Conservation (phyloP, 2,329 filamentous ascomycete genomes). For the Rhynchosporium graminicola region DNA sequence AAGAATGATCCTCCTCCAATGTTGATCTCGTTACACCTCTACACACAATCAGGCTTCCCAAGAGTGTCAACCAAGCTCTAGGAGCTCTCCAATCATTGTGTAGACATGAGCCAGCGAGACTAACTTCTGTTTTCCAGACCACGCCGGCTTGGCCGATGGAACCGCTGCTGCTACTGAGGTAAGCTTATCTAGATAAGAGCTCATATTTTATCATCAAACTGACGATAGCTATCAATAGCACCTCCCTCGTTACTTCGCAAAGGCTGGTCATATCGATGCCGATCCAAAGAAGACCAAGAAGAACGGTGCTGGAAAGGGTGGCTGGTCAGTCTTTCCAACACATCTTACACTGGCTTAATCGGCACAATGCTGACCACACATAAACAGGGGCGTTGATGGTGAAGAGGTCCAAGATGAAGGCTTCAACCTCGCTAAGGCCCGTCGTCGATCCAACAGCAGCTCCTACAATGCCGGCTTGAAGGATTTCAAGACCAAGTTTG, state of each 20-base stretch:
- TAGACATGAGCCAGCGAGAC: neutral
- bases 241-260: conserved; percentile 90
- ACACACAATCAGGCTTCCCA: neutral
- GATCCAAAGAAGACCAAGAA: conserved; percentile 97
- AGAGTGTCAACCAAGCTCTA: conserved; percentile 4
- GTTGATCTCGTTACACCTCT: neutral
- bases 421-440: conserved; percentile 82
- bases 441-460: conserved; percentile 91
- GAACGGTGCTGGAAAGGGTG: conserved; percentile 87
- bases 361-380: conserved; percentile 27
- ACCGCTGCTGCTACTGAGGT: conserved; percentile 46
- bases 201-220: conserved; percentile 15
- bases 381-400: conserved; percentile 73
- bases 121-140: conserved; percentile 51
- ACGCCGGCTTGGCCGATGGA: conserved; percentile 76
- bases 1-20: conserved; percentile 13
- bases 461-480: conserved; percentile 67
- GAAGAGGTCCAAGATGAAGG: conserved; percentile 82
- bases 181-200: conserved; percentile 3
- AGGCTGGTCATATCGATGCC: conserved; percentile 75
- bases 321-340: conserved; percentile 68
- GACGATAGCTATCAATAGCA: conserved; percentile 51
- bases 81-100: neutral
- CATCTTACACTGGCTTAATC: conserved; percentile 4
- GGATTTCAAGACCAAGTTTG: conserved; percentile 96